Evolutionary conservation across 441 rosid species (phyloP).

Genomic region (Croton setiger): DNA sequence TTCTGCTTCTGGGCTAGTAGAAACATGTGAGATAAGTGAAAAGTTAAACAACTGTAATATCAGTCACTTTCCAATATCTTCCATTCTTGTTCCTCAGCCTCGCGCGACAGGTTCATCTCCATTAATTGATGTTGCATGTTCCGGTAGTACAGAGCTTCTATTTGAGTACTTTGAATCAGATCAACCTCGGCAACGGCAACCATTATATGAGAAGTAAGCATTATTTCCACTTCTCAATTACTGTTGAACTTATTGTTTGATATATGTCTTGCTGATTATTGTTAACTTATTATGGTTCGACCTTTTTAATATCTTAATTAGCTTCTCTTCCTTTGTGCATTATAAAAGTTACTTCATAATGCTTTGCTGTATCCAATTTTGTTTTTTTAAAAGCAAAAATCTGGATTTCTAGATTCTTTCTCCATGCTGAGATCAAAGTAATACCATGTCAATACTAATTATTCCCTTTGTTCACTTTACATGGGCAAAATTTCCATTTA

Average conservation of each 20-base stretch:
- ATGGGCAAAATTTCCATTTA: too few relatives aligned
- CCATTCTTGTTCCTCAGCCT: constrained; percentile 33
- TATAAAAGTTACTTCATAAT: too few relatives aligned
- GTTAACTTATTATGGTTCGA: background rate
- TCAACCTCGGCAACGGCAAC: constrained; percentile 49
- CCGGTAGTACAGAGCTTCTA: constrained; percentile 37
- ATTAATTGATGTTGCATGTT: constrained; percentile 20
- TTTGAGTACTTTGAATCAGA: constrained; percentile 58
- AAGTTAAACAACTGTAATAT: constrained; percentile 16
- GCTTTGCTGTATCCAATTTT: background rate
- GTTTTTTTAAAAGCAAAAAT: too few relatives aligned
- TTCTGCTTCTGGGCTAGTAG: constrained; percentile 21
- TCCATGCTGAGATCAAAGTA: background rate
- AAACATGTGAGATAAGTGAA: constrained; percentile 8
- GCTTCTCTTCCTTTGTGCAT: background rate
- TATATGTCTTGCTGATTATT: background rate
- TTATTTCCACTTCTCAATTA: background rate
- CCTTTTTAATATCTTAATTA: background rate
- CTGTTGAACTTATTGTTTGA: background rate
- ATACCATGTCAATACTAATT: background rate
- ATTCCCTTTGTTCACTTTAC: too few relatives aligned
- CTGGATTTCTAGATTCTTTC: too few relatives aligned
- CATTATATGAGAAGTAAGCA: constrained; percentile 51
- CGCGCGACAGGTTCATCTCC: constrained; percentile 15
- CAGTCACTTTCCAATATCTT: constrained; percentile 28